A percentile compares a stretch with the other conserved stretches of the same genome.
These are phyloP conservation scores for Chalciporus chontae DNA, from an alignment of 768 basidiomycete genomes.

Conservation along the genomic window DNA sequence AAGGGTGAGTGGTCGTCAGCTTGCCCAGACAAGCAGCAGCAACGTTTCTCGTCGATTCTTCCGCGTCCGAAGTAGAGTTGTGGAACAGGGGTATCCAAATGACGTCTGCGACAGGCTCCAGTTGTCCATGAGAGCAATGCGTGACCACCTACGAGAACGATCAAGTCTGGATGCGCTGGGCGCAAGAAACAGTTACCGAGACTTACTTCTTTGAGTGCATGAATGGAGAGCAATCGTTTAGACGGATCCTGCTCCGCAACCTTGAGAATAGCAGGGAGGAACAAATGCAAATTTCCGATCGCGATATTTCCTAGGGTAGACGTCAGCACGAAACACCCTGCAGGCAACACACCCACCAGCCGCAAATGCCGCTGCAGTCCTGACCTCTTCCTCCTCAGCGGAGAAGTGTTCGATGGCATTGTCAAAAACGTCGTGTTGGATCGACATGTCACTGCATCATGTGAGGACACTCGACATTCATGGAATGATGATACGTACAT, in stretches of 20 bases:
- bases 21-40: slow-evolving; percentile 97
- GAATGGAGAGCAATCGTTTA: slow-evolving; percentile 81
- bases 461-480: slow-evolving; percentile 1
- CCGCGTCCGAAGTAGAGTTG: slow-evolving; percentile 76
- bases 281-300: slow-evolving; percentile 85
- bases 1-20: slow-evolving; percentile 87
- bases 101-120: slow-evolving; percentile 82
- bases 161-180: neutral
- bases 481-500: slow-evolving; percentile 46
- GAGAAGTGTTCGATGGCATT: slow-evolving; percentile 71
- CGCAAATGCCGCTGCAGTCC: slow-evolving; percentile 91
- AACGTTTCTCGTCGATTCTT: slow-evolving; percentile 90
- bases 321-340: neutral
- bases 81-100: slow-evolving; percentile 93
- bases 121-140: slow-evolving; percentile 79
- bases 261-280: slow-evolving; percentile 81
- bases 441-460: slow-evolving; percentile 73
- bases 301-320: slow-evolving; percentile 79
- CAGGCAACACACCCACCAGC: slow-evolving; percentile 51
- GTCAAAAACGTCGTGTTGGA: slow-evolving; percentile 74
- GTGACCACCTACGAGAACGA: slow-evolving; percentile 68
- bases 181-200: neutral
- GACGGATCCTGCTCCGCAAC: slow-evolving; percentile 70
- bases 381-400: slow-evolving; percentile 78
- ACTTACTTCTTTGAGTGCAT: slow-evolving; percentile 87